Base-by-base conservation (phyloP, 2,329 filamentous ascomycete species). In the Beauveria scarabaeidicola region DNA sequence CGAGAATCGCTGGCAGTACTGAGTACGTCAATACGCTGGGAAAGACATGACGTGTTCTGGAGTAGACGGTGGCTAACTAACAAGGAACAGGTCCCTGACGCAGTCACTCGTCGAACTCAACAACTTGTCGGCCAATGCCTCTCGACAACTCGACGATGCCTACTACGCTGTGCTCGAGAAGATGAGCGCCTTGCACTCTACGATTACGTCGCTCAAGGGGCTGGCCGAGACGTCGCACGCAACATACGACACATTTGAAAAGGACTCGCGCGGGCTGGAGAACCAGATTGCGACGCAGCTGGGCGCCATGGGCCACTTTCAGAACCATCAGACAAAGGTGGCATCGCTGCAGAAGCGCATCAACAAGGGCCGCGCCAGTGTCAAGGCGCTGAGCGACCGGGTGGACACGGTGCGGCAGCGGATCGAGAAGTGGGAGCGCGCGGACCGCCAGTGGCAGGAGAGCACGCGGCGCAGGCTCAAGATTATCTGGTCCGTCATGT, bases 81-180 rank as follows among this genome's bases (percentile, higher is more conserved):
- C 23, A 43, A 43, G 17, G 9, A n/a, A 23, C 41, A 56, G 82
- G 61, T 78, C 77, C 52, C 66, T 86, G 21, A 77, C 76, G 63
- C 78, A 78, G 59, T 78, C 81, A 4, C 73, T 86, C 0, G 68
- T 70, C 25, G 75, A 80, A 52, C 76, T 91, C 11, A 80, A 79
- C 65, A 74, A 79, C 36, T 79, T 85, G 69, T 87, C 87, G 23
- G 78, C 83, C 59, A 73, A 78, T 23, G 83, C 85, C 25, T 89
- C 85, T 17, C 78, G 81, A 62, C 81, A 81, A 38, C 81, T 93
- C 46, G 88, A 92, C 69, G 83, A 88, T 61, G 86, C 86, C 3
- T 92, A 91, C 73, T 88, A 89, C 64, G 82, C 83, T 0, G 81
- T 91, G 10, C 77, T 91, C 32, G 85, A 90, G 68, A 89, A 87